Evolutionary conservation across 2,329 filamentous ascomycete genomes (phyloP).

Genomic region (Venturia oleaginea): DNA sequence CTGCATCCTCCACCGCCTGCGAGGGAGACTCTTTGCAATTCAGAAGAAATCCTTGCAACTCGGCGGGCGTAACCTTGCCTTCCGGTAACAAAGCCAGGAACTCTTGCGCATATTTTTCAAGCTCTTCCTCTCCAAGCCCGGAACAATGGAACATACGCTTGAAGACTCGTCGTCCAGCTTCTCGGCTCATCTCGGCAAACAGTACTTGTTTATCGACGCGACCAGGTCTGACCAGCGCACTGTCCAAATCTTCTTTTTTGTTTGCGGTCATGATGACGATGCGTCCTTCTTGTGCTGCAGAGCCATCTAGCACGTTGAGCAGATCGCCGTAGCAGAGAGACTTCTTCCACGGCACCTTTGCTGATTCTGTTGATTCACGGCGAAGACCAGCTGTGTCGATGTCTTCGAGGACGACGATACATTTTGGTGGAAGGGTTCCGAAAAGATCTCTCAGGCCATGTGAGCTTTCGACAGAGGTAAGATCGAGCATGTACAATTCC

Average conservation of each 20-base stretch:
- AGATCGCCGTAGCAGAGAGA: slow-evolving; percentile 43
- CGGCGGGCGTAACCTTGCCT: too few species aligned
- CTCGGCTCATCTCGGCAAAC: too few species aligned
- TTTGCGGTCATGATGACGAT: slow-evolving; percentile 80
- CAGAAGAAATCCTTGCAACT: too few species aligned
- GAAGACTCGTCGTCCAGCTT: too few species aligned
- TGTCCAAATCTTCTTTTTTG: slow-evolving; percentile 61
- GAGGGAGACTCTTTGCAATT: too few species aligned
- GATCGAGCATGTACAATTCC: too few species aligned
- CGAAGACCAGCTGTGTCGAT: slow-evolving; percentile 56
- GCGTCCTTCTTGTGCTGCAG: slow-evolving; percentile 65
- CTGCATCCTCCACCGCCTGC: too few species aligned
- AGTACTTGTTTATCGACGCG: slow-evolving; percentile 61
- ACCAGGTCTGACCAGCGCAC: slow-evolving; percentile 64
- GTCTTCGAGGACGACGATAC: slow-evolving; percentile 67
- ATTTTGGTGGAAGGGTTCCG: slow-evolving; percentile 57
- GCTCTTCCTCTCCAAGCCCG: too few species aligned
- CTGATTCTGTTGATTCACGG: slow-evolving; percentile 26
- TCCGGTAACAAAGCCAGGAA: too few species aligned
- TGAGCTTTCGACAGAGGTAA: slow-evolving; percentile 60
- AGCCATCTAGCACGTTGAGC: slow-evolving; percentile 76
- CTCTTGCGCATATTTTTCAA: too few species aligned
- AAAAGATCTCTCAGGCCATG: slow-evolving; percentile 64
- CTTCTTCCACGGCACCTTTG: slow-evolving; percentile 20
- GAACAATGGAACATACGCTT: too few species aligned